Conservation (phyloP, 2,329 filamentous ascomycete species). For the Chaetomium sp. region DNA sequence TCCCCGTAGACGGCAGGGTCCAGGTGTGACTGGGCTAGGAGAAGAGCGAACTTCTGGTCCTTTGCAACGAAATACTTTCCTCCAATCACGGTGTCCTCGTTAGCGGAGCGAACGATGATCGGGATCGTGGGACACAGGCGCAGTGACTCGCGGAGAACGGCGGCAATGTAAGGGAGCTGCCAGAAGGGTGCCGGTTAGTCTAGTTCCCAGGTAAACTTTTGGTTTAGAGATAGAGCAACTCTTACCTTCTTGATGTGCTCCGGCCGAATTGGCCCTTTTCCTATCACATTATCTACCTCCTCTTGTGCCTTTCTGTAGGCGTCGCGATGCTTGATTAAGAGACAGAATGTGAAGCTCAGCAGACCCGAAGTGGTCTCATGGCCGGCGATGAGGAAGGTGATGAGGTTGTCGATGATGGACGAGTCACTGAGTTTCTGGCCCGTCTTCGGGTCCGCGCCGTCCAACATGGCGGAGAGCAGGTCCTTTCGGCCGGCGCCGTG, state of each 20-base stretch:
- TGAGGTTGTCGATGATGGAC: slow-evolving; percentile 69
- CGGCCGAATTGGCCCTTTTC: slow-evolving; percentile 57
- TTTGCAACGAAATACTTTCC: slow-evolving; percentile 63
- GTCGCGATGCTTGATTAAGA: slow-evolving; percentile 64
- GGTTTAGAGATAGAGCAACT: background rate
- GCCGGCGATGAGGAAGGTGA: slow-evolving; percentile 71
- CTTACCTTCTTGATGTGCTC: slow-evolving; percentile 63
- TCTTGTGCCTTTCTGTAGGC: slow-evolving; percentile 62
- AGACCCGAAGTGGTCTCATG: slow-evolving; percentile 73
- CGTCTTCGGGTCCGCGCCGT: slow-evolving; percentile 67
- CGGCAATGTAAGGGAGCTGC: slow-evolving; percentile 60
- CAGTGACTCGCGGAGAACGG: slow-evolving; percentile 66
- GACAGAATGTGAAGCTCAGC: slow-evolving; percentile 65
- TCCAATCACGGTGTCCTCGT: slow-evolving; percentile 57
- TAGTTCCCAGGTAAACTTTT: background rate
- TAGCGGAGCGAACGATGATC: slow-evolving; percentile 56
- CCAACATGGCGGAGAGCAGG: slow-evolving; percentile 69
- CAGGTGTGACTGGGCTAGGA: slow-evolving; percentile 59
- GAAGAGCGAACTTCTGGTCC: slow-evolving; percentile 51
- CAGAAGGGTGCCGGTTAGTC: background rate
- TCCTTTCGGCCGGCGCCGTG: slow-evolving; percentile 63
- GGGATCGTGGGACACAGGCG: slow-evolving; percentile 64
- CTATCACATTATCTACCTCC: slow-evolving; percentile 68
- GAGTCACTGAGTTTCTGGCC: slow-evolving; percentile 64
- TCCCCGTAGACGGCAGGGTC: slow-evolving; percentile 67